Base-by-base conservation (phyloP, 164 flowering plant species). In the Paratinospora sagittata region DNA sequence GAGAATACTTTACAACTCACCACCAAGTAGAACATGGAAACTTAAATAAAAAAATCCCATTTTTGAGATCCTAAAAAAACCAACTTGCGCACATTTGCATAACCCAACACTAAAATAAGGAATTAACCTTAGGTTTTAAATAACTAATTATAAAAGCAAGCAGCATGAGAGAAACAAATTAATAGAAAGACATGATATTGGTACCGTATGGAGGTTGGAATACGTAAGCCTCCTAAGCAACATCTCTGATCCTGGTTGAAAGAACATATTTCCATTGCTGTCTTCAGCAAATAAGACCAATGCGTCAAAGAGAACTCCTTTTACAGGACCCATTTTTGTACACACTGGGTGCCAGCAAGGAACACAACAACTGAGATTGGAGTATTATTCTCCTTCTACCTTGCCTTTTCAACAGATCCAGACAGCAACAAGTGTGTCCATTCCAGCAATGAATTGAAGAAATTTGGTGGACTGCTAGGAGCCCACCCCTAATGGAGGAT, bases 161-260 rank as follows among this genome's bases (percentile, higher is more conserved):
- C 3, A 49, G 34, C 4, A 30, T 30, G 34, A 30, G 34, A 30
- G 34, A 30, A 30, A 30, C 34, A 30, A 30, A 30, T 30, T 30
- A 30, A 2, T 30, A 30, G 34, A 4, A 30, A 30, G 34, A 30
- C 34, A 30, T 21, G 55, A n/a, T 33, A 13, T n/a, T 10, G n/a
- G 11, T 78, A 86, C 89, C 82, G 76, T 70, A 7, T 58, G 86
- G 41, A 87, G 75, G 16, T 72, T 74, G 74, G 88, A 85, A 66
- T 71, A 80, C 24, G 72, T 80, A 65, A 87, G 87, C 73, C 80
- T 85, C 21, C 83, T 77, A 49, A 85, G 84, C 3, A 85, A 80
- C 78, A 71, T 41, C 58, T 77, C 80, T 2, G 85, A 81, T 6
- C 76, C 85, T 3, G 77, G 39, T 49, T 45, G 80, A 16, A 82